A percentile compares a stretch with the other conserved stretches of the same genome.
phyloP scores from a whole-genome alignment of 2,329 filamentous ascomycete genomes.

The Sporothrix humicola region DNA sequence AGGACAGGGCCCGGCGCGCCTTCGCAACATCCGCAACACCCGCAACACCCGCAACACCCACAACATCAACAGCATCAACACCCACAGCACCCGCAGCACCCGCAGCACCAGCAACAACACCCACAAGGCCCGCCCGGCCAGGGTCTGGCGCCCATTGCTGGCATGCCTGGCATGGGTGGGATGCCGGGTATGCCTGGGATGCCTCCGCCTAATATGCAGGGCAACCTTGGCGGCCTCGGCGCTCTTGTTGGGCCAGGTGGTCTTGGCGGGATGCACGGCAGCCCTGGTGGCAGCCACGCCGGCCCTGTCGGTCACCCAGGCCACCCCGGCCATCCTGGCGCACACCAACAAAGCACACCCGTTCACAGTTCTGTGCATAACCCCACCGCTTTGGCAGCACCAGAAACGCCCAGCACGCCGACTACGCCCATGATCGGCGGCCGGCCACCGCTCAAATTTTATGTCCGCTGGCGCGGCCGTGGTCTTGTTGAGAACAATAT shows the following conservation, averaged over 20 bases:
- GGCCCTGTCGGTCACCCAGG: slow-evolving; percentile 7
- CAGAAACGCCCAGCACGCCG: background rate
- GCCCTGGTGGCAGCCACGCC: background rate
- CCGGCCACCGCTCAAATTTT: slow-evolving; percentile 38
- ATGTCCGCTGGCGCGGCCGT: slow-evolving; percentile 41
- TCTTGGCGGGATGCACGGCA: slow-evolving; percentile 6
- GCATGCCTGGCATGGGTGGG: slow-evolving; percentile 31
- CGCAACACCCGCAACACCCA: background rate
- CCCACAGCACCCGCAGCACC: background rate
- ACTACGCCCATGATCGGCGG: slow-evolving; percentile 27
- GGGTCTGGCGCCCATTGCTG: slow-evolving; percentile 24
- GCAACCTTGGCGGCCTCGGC: slow-evolving; percentile 34
- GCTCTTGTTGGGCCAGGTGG: slow-evolving; percentile 32
- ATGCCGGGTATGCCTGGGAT: slow-evolving; percentile 33
- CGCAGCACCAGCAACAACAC: slow-evolving; percentile 20
- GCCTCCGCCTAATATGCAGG: slow-evolving; percentile 27
- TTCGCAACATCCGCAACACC: slow-evolving; percentile 22
- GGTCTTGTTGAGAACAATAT: slow-evolving; percentile 41
- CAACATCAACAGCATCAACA: slow-evolving; percentile 22
- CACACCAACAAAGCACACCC: background rate
- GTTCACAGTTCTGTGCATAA: background rate
- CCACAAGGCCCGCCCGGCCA: slow-evolving; percentile 1
- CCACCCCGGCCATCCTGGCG: slow-evolving; percentile 6
- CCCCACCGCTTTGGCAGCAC: background rate
- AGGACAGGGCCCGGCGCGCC: background rate